Evolutionary conservation across 495 filamentous ascomycete genomes (phyloP).

Genomic region (Pyrenula aspistea): DNA sequence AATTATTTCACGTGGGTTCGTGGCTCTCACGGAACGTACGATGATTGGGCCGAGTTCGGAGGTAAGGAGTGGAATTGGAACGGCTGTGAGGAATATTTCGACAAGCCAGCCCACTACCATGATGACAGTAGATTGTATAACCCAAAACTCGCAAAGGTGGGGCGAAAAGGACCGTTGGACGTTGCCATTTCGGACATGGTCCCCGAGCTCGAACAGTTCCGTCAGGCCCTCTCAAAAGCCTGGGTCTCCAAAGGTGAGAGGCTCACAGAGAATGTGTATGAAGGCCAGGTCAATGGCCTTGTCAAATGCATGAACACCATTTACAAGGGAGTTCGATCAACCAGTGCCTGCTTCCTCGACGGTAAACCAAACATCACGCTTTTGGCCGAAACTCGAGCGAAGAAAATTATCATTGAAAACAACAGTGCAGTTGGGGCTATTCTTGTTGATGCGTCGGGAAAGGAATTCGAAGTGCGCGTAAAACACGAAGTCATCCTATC

Average conservation of each 20-base stretch:
- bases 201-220: conserved; percentile 39
- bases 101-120: conserved; percentile 45
- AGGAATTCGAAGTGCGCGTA: background rate
- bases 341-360: conserved; percentile 36
- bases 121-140: conserved; percentile 30
- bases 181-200: conserved; percentile 44
- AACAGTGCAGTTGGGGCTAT: conserved; percentile 13
- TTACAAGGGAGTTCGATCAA: conserved; percentile 43
- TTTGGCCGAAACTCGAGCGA: conserved; percentile 32
- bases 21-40: conserved; percentile 39
- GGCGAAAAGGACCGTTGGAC: conserved; percentile 35
- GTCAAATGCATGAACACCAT: conserved; percentile 42
- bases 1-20: conserved; percentile 51
- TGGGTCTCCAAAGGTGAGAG: conserved; percentile 42
- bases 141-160: conserved; percentile 33
- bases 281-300: conserved; percentile 43
- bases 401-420: conserved; percentile 39
- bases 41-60: conserved; percentile 44
- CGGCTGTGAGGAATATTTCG: conserved; percentile 32
- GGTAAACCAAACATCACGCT: conserved; percentile 45
- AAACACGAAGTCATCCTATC: background rate
- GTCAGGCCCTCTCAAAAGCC: conserved; percentile 40
- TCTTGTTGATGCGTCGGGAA: conserved; percentile 22
- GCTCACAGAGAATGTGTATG: conserved; percentile 42
- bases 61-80: conserved; percentile 48